Percentiles rank a stretch among this genome's conserved stretches.
These are phyloP conservation scores for Lenzites betulinus DNA, from an alignment of 768 basidiomycete genomes.

Conservation along the genomic window DNA sequence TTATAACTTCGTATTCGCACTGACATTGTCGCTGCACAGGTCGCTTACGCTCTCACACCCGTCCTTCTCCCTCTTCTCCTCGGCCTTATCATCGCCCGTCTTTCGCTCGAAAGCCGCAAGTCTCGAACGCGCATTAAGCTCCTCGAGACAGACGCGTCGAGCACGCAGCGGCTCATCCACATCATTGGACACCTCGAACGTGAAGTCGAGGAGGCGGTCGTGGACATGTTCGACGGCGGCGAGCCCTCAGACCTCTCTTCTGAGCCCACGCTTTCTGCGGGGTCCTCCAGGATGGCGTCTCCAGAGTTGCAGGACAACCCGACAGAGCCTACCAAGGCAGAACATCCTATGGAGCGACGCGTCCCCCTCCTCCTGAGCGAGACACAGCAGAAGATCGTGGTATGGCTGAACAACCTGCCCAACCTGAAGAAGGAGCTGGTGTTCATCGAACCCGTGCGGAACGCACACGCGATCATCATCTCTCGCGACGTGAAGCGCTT, in stretches of 20 bases:
- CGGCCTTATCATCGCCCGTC: conserved; percentile 53
- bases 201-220: conserved; percentile 60
- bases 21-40: conserved; percentile 34
- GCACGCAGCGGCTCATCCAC: conserved; percentile 53
- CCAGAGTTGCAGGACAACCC: neutral
- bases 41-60: conserved; percentile 59
- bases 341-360: neutral
- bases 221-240: conserved; percentile 54
- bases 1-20: neutral
- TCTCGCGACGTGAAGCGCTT: conserved; percentile 67
- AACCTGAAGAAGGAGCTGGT: conserved; percentile 68
- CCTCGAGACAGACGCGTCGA: conserved; percentile 57
- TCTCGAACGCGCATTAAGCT: conserved; percentile 67
- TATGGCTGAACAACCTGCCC: conserved; percentile 67
- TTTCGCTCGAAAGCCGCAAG: conserved; percentile 56
- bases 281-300: neutral
- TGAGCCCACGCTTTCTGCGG: neutral
- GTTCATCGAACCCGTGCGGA: conserved; percentile 58
- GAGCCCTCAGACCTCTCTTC: neutral
- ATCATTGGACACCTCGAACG: conserved; percentile 60
- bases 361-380: conserved; percentile 24
- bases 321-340: neutral
- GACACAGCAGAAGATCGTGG: conserved; percentile 57
- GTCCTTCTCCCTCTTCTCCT: conserved; percentile 63
- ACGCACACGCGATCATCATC: conserved; percentile 74